These are phyloP conservation scores for Vitellaria paradoxa DNA, from an alignment of 179 eudicot genomes.

Conservation along the genomic window DNA sequence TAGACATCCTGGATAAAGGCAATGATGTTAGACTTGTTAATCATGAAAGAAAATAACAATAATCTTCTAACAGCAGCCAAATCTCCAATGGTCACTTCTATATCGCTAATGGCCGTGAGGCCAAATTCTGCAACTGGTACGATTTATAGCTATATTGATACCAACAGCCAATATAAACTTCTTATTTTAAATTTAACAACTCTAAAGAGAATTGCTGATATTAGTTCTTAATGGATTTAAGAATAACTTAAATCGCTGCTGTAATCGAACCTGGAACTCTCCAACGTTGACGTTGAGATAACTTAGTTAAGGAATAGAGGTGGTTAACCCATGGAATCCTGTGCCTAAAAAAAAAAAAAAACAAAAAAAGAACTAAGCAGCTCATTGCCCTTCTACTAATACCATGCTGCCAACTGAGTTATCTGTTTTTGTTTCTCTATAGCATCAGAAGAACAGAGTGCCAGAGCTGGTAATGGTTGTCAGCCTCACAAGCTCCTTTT, in stretches of 20 bases:
- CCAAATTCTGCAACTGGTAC: not conserved
- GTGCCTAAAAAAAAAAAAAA: not conserved
- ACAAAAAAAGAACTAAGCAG: not conserved
- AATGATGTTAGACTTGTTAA: not conserved
- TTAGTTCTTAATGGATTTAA: not conserved
- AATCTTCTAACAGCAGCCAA: not conserved
- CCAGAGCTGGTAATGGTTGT: not conserved
- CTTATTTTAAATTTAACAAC: not conserved
- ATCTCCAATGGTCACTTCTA: not conserved
- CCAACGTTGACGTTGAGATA: not conserved
- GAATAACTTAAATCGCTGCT: not conserved
- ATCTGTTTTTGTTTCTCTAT: not conserved
- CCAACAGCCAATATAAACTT: constrained; percentile 2
- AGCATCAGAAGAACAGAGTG: not conserved
- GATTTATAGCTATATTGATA: not conserved
- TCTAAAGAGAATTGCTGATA: not conserved
- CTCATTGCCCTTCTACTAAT: constrained; percentile 10
- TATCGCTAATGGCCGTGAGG: not conserved
- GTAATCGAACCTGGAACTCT: not conserved
- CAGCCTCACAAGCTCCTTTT: not conserved
- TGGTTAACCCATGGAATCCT: not conserved
- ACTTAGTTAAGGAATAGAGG: constrained; percentile 1
- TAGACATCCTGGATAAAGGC: constrained; percentile 62
- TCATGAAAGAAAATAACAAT: not conserved
- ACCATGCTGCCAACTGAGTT: not conserved